Evolutionary conservation across 202 grass and related monocot species (phyloP).

Genomic region (Panicum hallii): DNA sequence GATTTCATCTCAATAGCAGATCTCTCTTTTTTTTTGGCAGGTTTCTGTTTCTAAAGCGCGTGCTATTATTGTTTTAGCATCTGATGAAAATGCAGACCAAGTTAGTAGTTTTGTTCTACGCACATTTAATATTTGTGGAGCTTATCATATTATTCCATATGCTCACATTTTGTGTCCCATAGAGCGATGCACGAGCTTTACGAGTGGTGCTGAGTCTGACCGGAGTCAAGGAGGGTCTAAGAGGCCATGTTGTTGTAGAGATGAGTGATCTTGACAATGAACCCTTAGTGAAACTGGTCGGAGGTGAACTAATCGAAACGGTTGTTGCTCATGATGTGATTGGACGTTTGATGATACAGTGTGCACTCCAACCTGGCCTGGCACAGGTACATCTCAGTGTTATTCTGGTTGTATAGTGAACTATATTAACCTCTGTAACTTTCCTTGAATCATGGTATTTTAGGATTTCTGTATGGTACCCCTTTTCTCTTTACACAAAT

Average conservation of each 20-base stretch:
- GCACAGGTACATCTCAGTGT: constrained; percentile 73
- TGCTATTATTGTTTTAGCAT: constrained; percentile 96
- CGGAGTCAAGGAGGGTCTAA: constrained; percentile 94
- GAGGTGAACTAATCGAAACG: constrained; percentile 91
- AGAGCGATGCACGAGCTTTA: constrained; percentile 97
- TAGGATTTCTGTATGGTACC: neutral
- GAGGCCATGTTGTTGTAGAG: constrained; percentile 93
- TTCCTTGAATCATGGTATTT: constrained; percentile 1
- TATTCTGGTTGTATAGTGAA: constrained; percentile 2
- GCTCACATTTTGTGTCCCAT: constrained; percentile 43
- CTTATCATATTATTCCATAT: constrained; percentile 31
- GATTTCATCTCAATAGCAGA: constrained; percentile 36
- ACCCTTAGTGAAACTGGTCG: constrained; percentile 96
- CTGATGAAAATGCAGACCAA: constrained; percentile 99
- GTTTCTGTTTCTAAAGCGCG: constrained; percentile 98
- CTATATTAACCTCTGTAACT: neutral
- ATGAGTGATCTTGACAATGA: constrained; percentile 99
- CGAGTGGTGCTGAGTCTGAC: constrained; percentile 92
- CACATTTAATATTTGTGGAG: constrained; percentile 15
- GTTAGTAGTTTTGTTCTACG: constrained; percentile 64
- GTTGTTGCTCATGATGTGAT: constrained; percentile 99
- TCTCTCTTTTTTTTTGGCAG: constrained; percentile 45
- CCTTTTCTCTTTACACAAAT: neutral
- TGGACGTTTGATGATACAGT: constrained; percentile 99
- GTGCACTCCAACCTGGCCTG: constrained; percentile 94